Evolutionary conservation across 2,329 filamentous ascomycete genomes (phyloP), one percentile per base, ranked within the genome.

Genomic region (Exophiala alcalophila): DNA sequence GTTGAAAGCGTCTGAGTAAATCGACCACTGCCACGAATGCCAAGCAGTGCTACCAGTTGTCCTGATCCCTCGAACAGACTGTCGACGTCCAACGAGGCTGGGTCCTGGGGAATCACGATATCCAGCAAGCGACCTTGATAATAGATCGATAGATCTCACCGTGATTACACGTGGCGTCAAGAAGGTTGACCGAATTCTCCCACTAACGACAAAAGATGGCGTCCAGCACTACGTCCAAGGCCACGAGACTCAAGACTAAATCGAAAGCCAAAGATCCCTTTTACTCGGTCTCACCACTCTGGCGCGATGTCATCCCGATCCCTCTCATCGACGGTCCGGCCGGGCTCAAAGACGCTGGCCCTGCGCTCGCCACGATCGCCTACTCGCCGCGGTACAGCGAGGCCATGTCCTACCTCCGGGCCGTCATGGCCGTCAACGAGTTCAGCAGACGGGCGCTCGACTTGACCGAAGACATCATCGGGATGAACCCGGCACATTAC

Each of bases 401-500:
- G 70, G 90, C 87, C 32, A 92, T 94, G 69, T 83, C 86, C 30
- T 98, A 97, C 67, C 79, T 98, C 39, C 85, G 92, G 49, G 90
- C 92, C 49, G 78, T 95, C 56, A 98, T 98, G 91, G 85, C 86
- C 10, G 74, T 72, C 33, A 84, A 94, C 61, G 92, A 98, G 66
- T 77, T 84, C 70, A 89, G 85, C 16, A 76, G 83, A 15, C 78
- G 92, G 33, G 85, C 81, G 24, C 75, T 98, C 29, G 76, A 73
- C 21, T 78, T 98, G 50, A 98, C 92, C 4, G 84, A 89, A 61
- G 81, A 91, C 65, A 82, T 98, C 61, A 97, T 98, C 61, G 73
- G 74, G 47, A 81, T 96, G 77, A 98, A 98, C 65, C 86, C 92
- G 11, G 90, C 92, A 1, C 92, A 98, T 70, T 98, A 98, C 70